phyloP scores from a whole-genome alignment of 306 rosid genomes.

The Potentilla sterilis region DNA sequence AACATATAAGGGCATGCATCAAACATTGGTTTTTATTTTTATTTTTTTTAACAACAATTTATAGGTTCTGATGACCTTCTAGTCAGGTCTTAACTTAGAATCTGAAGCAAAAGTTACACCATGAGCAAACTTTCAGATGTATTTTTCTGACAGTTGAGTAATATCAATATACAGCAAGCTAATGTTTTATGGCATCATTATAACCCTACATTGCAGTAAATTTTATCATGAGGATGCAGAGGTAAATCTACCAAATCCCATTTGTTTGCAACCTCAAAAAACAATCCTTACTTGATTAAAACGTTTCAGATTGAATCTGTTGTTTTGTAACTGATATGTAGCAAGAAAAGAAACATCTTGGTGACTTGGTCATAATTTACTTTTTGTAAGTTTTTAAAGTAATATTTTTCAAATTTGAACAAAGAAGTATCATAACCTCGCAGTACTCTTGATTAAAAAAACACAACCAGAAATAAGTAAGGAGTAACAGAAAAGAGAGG shows the following conservation, averaged over 20 bases:
- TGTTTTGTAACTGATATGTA: background rate
- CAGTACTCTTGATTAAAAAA: background rate
- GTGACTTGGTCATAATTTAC: background rate
- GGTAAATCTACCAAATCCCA: background rate
- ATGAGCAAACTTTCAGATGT: background rate
- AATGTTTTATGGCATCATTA: background rate
- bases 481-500: background rate
- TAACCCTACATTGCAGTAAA: background rate
- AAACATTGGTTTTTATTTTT: background rate
- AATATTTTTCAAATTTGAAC: background rate
- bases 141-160: background rate
- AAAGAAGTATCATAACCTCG: background rate
- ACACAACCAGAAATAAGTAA: background rate
- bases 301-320: background rate
- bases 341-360: background rate
- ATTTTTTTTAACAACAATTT: background rate
- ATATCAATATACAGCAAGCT: background rate
- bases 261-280: background rate
- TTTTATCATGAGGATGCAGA: background rate
- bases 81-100: background rate
- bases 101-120: background rate
- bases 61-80: background rate
- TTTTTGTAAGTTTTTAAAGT: background rate
- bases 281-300: background rate
- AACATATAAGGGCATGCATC: background rate